Base-by-base conservation (phyloP, 106 monocot genomes). In the Narthecium ossifragum region DNA sequence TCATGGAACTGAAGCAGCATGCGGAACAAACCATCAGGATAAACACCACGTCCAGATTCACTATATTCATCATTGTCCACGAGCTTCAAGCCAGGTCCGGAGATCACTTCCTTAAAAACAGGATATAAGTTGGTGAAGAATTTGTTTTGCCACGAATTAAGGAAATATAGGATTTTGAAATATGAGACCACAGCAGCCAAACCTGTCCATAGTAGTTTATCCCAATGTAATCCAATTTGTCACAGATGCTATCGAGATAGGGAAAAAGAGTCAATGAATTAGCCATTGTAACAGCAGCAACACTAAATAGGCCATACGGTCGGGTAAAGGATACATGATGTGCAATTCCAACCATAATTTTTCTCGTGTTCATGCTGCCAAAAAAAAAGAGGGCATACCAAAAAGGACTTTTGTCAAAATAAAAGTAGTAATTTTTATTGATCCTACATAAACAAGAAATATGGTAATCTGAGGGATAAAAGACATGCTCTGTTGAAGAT, bases 201-300 rank as follows among this genome's bases (percentile, higher is more conserved):
- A 92, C 88, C 88, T 94, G 93, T 26, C 93, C 93, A 78, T 94
- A 94, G 63, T 94, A 94, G 71, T 94, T 94, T 59, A 94, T 85
- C 4, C 93, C 93, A 31, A 94, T 77, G 63, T 85, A 94, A 60
- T 94, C 93, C 51, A 94, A 67, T 62, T 94, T 88, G 45, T 80
- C 73, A 55, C 77, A 89, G 25, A 86, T 75, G 61, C 80, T 89
- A 65, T 94, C 93, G 8, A 94, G 62, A 72, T 60, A 86, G n/a
- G 85, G 85, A 31, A 83, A 94, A 41, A 89, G 61, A 6, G 85
- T 89, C 68, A 94, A 64, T 23, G 88, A 83, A 67, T 75, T 86
- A 8, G 74, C 80, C 38, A 89, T 46, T 50, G 77, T 62, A 53
- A 83, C 85, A 66, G 93, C 85, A 64, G 89, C 70, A 38, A 86